phyloP scores from a whole-genome alignment of 441 rosid species.

The Arabidopsis lyrata region DNA sequence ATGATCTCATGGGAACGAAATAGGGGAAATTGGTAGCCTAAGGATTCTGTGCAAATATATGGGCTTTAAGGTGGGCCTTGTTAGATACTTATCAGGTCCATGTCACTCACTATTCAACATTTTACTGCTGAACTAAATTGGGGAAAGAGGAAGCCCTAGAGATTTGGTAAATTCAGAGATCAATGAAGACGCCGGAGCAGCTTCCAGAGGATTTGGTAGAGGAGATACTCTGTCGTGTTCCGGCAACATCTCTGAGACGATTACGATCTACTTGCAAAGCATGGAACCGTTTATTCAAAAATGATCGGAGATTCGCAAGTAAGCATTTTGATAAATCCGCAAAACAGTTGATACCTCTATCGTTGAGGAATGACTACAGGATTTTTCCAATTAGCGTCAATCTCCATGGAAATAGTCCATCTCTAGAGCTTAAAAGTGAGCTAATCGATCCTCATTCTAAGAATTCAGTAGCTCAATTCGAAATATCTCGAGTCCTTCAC shows the following conservation, averaged over 20 bases:
- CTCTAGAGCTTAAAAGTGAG: neutral
- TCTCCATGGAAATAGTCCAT: neutral
- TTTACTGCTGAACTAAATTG: neutral
- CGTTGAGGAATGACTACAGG: neutral
- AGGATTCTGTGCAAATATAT: neutral
- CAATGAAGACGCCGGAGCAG: neutral
- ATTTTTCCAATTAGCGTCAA: neutral
- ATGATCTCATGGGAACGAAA: neutral
- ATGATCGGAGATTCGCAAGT: neutral
- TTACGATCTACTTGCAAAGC: neutral
- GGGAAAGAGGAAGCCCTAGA: neutral
- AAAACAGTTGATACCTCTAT: neutral
- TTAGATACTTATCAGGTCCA: neutral
- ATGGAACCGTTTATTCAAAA: neutral
- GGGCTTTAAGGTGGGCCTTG: constrained; percentile 15
- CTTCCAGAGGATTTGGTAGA: neutral
- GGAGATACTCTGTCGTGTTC: constrained; percentile 9
- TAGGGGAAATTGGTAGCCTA: neutral
- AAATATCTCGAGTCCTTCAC: neutral
- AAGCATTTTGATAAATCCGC: neutral
- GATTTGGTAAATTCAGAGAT: neutral
- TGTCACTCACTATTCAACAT: neutral
- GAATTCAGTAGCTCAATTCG: neutral
- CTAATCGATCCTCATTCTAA: neutral
- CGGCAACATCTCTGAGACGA: neutral